Conservation (phyloP, 2,329 filamentous ascomycete genomes). For the Epichloe glyceriae region DNA sequence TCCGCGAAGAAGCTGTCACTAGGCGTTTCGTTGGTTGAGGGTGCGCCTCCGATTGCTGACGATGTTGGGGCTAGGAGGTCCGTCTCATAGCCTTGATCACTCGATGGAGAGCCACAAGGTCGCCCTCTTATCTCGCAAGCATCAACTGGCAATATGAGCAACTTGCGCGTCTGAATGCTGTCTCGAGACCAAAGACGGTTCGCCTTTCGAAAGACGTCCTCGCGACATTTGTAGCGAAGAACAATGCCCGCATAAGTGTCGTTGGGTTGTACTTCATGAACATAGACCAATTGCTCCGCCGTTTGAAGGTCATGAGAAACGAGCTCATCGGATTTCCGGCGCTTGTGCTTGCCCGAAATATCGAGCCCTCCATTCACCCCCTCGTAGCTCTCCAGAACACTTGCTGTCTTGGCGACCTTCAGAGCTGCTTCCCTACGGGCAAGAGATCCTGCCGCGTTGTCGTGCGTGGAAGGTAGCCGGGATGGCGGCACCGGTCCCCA, state of each 20-base stretch:
- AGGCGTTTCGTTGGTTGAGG: slow-evolving; percentile 12
- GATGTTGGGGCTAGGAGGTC: slow-evolving; percentile 42
- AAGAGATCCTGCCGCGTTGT: slow-evolving; percentile 41
- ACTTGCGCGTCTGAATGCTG: slow-evolving; percentile 71
- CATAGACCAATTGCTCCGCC: slow-evolving; percentile 72
- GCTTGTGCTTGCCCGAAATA: slow-evolving; percentile 44
- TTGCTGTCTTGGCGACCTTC: slow-evolving; percentile 43
- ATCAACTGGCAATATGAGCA: slow-evolving; percentile 75
- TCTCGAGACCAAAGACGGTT: slow-evolving; percentile 95
- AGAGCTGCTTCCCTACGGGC: slow-evolving; percentile 41
- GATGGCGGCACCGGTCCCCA: slow-evolving; percentile 41
- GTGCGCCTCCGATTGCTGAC: slow-evolving; percentile 13
- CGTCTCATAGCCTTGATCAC: slow-evolving; percentile 25
- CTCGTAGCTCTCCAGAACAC: slow-evolving; percentile 47
- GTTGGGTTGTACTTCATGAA: slow-evolving; percentile 69
- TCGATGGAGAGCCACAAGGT: slow-evolving; percentile 42
- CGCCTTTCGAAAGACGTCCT: slow-evolving; percentile 69
- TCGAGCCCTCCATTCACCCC: slow-evolving; percentile 47
- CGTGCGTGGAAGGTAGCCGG: slow-evolving; percentile 24
- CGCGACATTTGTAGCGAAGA: slow-evolving; percentile 77
- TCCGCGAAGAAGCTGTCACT: slow-evolving; percentile 30
- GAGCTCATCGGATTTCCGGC: slow-evolving; percentile 56
- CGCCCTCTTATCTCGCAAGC: slow-evolving; percentile 74
- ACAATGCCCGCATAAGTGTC: slow-evolving; percentile 89
- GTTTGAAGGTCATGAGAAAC: slow-evolving; percentile 40